These are phyloP conservation scores for Lodderomyces metapsilosis DNA, from an alignment of 1,139 yeast genomes.

Conservation along the genomic window DNA sequence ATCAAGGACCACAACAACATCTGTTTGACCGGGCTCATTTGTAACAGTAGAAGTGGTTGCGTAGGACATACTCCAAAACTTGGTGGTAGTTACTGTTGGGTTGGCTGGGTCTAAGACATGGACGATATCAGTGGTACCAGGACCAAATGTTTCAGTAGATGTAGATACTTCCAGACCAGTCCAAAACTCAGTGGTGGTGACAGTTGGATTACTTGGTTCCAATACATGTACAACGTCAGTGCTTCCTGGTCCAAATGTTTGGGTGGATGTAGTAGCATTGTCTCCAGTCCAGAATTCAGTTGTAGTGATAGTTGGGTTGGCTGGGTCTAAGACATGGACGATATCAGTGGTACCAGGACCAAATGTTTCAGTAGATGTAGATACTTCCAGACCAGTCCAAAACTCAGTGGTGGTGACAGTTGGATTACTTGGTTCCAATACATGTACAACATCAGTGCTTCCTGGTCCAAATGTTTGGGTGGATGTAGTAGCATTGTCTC, in stretches of 20 bases:
- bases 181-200: constrained; percentile 13
- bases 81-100: no score
- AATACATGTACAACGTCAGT: constrained; percentile 15
- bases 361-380: constrained; percentile 12
- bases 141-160: constrained; percentile 12
- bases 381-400: constrained; percentile 7
- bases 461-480: constrained; percentile 9
- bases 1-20: constrained; percentile 15
- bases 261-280: constrained; percentile 5
- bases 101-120: constrained; percentile 18
- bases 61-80: no score
- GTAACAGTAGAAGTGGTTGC: constrained; percentile 9
- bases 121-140: constrained; percentile 18
- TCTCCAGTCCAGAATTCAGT: background rate
- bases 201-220: constrained; percentile 15
- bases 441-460: constrained; percentile 13
- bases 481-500: constrained; percentile 4
- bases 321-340: constrained; percentile 20
- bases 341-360: constrained; percentile 17
- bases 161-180: constrained; percentile 6
- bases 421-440: constrained; percentile 16
- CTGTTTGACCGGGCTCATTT: constrained; percentile 10
- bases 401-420: constrained; percentile 11
- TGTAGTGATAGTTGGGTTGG: constrained; percentile 12
- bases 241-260: constrained; percentile 8